Base-by-base conservation (phyloP, 176 grass and related monocot genomes). In the Lolium rigidum region DNA sequence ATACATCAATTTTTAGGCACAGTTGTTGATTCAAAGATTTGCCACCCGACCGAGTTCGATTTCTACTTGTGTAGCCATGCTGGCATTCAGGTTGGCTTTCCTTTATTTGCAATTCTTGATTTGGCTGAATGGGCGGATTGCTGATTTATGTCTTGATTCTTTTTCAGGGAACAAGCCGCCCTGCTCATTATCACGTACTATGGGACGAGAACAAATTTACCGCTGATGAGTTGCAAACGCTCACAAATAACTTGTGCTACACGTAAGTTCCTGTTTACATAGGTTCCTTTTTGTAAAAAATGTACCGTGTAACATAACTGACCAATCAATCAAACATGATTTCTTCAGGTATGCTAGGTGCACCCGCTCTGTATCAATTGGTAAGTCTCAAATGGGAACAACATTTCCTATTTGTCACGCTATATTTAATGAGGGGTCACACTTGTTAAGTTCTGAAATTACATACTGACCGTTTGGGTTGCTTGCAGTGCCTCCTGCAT, bases 181-280 rank as follows among this genome's bases (percentile, higher is more conserved):
- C 96, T 76, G 93, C 96, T 71, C 96, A 98, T 86, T 98, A 98
- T 79, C 96, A 98, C 43, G 96, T 98, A 35, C 84, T 98, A 17
- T 98, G 96, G 93, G 96, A 98, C 69, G 96, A 98, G 74, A 98
- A 98, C 84, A 98, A 95, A 68, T 98, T 98, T 78, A 94, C 90
- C n/a, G 96, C 96, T 65, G 96, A 98, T 82, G 92, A 86, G 70
- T 79, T 98, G 63, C 96, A 98, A 76, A 87, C 90, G 43, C 86
- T 98, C 12, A 98, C 96, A 76, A 98, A 98, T 86, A 98, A 98
- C n/a, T 83, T 98, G 14, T 98, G 96, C 85, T 98, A 98, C 86
- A 98, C 96, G 93, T 98, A 94, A 95, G 59, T 71, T 66, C 28
- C 43, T 80, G 16, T 54, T 50, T 75, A 68, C 21, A 49, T 81